Base-by-base conservation (phyloP, 768 basidiomycete genomes). In the Phanerodontia chrysosporium region DNA sequence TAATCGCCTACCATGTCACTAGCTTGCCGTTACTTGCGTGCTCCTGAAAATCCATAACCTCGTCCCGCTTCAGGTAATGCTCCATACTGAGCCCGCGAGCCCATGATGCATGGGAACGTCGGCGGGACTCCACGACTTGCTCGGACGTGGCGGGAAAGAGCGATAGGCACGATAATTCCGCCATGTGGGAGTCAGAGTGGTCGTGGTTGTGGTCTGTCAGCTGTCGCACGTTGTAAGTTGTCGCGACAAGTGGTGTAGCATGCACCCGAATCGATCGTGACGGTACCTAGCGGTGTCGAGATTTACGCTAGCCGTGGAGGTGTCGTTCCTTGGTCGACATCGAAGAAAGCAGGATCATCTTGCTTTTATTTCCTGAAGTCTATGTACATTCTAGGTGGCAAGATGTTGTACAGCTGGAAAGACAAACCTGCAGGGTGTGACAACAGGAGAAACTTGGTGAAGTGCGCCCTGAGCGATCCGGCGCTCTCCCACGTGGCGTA, bases 61-160 rank as follows among this genome's bases (percentile, higher is more conserved):
- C 71, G 61, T 81, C 75, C 28, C 78, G 71, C 35, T 74, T 69
- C 9, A 81, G 61, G 62, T 81, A 85, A 58, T 80, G 73, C 45
- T 82, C 78, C 22, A 77, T 44, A 0, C 74, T 72, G 58, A 79
- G 60, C 1, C 73, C 74, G 55, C 68, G 74, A 2, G 75, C 76
- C 83, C 82, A 85, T 64, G 76, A 65, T 14, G 56, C 65, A 45
- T 67, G 70, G 8, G 75, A 73, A 44, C 76, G 67, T 45, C 72
- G 71, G 45, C 80, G 74, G 22, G 79, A 73, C 58, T 75, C 76
- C 1, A 70, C 48, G 2, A 71, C 68, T 63, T 86, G 83, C 42
- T 74, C 74, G 9, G 69, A 66, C 16, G 81, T 83, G 35, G 83
- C 84, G 6, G 67, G 70, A 63, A 79, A 82, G 5, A 84, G 62